phyloP scores from a whole-genome alignment of 805 yeast species.

The Wickerhamomyces queroliae region DNA sequence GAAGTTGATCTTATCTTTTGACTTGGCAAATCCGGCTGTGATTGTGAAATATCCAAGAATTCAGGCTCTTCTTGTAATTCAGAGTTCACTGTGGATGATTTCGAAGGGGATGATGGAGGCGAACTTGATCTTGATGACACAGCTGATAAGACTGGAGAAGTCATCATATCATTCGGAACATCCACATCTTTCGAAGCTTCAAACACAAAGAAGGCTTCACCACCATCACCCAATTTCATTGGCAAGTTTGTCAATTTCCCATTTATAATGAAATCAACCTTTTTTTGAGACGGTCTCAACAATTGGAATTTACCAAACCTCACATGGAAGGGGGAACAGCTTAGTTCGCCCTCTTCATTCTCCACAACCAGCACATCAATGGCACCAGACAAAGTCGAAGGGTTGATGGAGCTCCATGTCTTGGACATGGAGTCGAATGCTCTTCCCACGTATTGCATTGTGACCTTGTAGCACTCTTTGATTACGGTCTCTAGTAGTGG shows the following conservation, averaged over 20 bases:
- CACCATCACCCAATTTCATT: conserved; percentile 96
- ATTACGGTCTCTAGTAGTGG: too few relatives aligned
- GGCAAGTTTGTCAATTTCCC: conserved; percentile 77
- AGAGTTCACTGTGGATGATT: conserved; percentile 1
- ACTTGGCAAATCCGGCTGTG: conserved; percentile 11
- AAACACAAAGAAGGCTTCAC: conserved; percentile 96
- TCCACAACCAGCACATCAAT: conserved; percentile 94
- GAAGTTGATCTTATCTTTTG: conserved; percentile 9
- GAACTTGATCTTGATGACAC: conserved; percentile 15
- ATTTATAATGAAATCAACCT: conserved; percentile 83
- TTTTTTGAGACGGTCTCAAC: conserved; percentile 90
- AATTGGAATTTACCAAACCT: conserved; percentile 93
- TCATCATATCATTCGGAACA: conserved; percentile 68
- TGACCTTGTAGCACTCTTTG: too few relatives aligned
- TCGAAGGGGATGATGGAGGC: conserved; percentile 20
- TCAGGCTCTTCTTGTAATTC: conserved; percentile 39
- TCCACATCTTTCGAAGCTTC: conserved; percentile 59
- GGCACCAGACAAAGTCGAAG: conserved; percentile 94
- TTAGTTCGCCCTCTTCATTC: conserved; percentile 69
- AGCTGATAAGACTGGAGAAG: conserved; percentile 24
- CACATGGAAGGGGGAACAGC: conserved; percentile 95
- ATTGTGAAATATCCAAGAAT: conserved; percentile 36
- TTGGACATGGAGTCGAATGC: conserved; percentile 93
- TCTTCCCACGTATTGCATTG: conserved; percentile 94
- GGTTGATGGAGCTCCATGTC: conserved; percentile 96